A percentile compares a stretch with the other conserved stretches of the same genome.
phyloP scores from a whole-genome alignment of 2,329 filamentous ascomycete species.

The Epichloe sylvatica region DNA sequence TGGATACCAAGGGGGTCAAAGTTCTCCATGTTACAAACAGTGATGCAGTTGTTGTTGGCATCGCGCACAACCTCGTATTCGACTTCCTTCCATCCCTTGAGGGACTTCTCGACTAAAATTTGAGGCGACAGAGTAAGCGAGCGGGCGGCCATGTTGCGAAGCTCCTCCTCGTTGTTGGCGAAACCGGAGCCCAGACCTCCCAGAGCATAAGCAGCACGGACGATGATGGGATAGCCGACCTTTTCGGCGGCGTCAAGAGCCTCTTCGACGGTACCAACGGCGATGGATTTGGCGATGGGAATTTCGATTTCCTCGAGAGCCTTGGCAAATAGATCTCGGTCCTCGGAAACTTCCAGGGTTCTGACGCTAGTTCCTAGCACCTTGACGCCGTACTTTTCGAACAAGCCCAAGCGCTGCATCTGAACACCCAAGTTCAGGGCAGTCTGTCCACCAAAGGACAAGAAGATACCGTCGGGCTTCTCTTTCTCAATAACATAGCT shows the following conservation, averaged over 20 bases:
- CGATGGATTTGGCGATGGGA: slow-evolving; percentile 91
- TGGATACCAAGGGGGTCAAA: slow-evolving; percentile 96
- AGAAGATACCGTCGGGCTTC: slow-evolving; percentile 89
- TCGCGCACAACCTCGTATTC: slow-evolving; percentile 98
- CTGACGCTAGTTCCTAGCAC: slow-evolving; percentile 90
- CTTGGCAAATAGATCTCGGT: slow-evolving; percentile 90
- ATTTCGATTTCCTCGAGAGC: slow-evolving; percentile 95
- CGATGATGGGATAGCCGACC: slow-evolving; percentile 94
- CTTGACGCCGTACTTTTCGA: slow-evolving; percentile 88
- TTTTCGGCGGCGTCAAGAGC: slow-evolving; percentile 74
- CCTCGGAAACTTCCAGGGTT: slow-evolving; percentile 87
- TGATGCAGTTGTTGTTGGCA: slow-evolving; percentile 96
- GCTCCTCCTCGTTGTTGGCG: slow-evolving; percentile 83
- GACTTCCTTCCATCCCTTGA: slow-evolving; percentile 99
- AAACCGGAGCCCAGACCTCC: slow-evolving; percentile 95
- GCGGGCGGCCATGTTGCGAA: slow-evolving; percentile 82
- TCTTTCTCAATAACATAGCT: slow-evolving; percentile 95
- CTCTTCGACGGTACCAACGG: slow-evolving; percentile 81
- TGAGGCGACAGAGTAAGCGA: slow-evolving; percentile 90
- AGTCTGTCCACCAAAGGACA: slow-evolving; percentile 95
- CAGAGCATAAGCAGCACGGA: slow-evolving; percentile 89
- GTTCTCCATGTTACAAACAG: slow-evolving; percentile 74
- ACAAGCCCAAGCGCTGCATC: slow-evolving; percentile 92
- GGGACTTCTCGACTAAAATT: slow-evolving; percentile 93
- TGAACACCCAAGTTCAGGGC: slow-evolving; percentile 92